Evolutionary conservation across 192 early-diverging fungal species (phyloP).

Genomic region (Coemansia pectinata): DNA sequence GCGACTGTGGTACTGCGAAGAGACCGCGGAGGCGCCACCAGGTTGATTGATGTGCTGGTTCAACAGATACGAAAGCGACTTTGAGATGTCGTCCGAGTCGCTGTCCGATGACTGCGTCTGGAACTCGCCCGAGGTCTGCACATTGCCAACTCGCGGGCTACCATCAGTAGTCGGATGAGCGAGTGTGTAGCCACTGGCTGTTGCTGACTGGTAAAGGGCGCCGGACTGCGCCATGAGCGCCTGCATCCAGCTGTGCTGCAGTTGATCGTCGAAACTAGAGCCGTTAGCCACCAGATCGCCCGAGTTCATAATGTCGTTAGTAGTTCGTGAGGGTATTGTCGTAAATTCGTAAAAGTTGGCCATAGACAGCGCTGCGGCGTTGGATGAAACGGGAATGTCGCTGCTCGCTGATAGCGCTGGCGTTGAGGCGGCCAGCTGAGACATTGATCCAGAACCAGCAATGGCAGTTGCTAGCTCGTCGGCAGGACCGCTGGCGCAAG

Average conservation of each 20-base stretch:
- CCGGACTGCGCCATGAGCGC: slow-evolving; percentile 24
- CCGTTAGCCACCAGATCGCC: not conserved
- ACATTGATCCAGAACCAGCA: not conserved
- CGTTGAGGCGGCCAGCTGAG: not conserved
- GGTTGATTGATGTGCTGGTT: slow-evolving; percentile 32
- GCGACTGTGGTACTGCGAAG: not conserved
- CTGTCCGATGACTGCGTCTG: slow-evolving; percentile 22
- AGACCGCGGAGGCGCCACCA: not conserved
- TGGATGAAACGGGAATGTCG: not conserved
- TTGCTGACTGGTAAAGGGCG: not conserved
- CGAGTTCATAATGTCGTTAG: not conserved
- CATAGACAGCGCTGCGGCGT: not conserved
- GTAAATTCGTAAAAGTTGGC: slow-evolving; percentile 3
- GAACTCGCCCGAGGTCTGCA: not conserved
- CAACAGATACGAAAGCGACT: slow-evolving; percentile 35
- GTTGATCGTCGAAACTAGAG: slow-evolving; percentile 11
- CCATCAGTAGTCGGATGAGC: not conserved
- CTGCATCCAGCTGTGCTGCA: slow-evolving; percentile 31
- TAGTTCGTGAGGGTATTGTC: not conserved
- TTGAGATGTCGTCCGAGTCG: slow-evolving; percentile 45
- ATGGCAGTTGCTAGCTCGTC: not conserved
- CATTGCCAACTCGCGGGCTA: not conserved
- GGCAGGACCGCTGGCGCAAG: not conserved
- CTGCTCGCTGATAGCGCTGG: not conserved
- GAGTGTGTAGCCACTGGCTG: not conserved